Percentiles rank a stretch among this genome's conserved stretches.
phyloP scores from a whole-genome alignment of 257 asterid genomes.

The Eucommia ulmoides region DNA sequence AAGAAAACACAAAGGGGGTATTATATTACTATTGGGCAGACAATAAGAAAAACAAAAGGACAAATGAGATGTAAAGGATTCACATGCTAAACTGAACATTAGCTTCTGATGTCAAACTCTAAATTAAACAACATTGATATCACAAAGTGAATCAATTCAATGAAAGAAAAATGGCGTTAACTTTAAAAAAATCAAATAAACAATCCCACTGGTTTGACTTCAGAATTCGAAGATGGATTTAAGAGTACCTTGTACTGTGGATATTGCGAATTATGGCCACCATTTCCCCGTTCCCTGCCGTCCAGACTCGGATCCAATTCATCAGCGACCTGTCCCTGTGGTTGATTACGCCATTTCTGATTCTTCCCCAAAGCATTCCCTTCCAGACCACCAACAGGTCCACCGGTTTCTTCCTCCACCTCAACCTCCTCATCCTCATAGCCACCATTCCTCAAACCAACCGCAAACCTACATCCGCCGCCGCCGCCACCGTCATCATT shows the following conservation, averaged over 20 bases:
- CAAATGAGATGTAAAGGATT: too few relatives aligned
- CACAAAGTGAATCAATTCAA: too few relatives aligned
- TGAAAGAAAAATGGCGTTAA: too few relatives aligned
- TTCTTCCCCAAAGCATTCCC: not conserved
- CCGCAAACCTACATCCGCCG: not conserved
- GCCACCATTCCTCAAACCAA: too few relatives aligned
- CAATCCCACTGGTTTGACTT: too few relatives aligned
- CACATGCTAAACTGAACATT: too few relatives aligned
- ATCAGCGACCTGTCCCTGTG: not conserved
- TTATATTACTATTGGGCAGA: too few relatives aligned
- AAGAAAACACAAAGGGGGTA: not conserved
- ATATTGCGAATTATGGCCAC: slow-evolving; percentile 3
- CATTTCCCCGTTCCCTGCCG: not conserved
- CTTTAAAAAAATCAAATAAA: too few relatives aligned
- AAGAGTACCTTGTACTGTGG: slow-evolving; percentile 21
- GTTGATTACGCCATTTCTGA: not conserved
- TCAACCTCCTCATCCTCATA: not conserved
- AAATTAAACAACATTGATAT: too few relatives aligned
- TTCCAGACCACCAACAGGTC: not conserved
- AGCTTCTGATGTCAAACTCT: too few relatives aligned
- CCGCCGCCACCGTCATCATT: slow-evolving; percentile 13
- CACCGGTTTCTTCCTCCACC: not conserved
- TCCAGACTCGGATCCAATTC: slow-evolving; percentile 4
- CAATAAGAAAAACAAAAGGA: too few relatives aligned
- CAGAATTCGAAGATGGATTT: too few relatives aligned